Conservation (phyloP, 2,329 filamentous ascomycete genomes). For the Dissoconium aciculare region DNA sequence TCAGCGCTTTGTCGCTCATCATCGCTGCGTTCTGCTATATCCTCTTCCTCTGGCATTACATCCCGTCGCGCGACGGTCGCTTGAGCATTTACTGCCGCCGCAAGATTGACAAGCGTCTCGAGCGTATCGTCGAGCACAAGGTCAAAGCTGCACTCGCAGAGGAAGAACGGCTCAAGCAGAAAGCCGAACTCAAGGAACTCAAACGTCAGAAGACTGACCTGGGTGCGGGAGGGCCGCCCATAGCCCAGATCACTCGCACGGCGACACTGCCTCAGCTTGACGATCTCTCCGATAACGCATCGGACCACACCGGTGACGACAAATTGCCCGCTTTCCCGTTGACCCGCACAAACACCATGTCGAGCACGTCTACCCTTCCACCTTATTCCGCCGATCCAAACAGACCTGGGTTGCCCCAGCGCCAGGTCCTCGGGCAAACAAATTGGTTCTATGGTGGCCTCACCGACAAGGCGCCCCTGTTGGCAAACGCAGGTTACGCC, state of each 20-base stretch:
- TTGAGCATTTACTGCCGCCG: conserved; percentile 76
- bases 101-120: conserved; percentile 76
- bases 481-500: conserved; percentile 40
- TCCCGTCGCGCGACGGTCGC: conserved; percentile 65
- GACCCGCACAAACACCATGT: conserved; percentile 21
- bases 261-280: conserved; percentile 54
- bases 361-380: conserved; percentile 29
- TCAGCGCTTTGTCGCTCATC: conserved; percentile 61
- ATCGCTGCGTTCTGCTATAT: conserved; percentile 65
- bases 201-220: conserved; percentile 24
- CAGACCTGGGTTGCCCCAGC: conserved; percentile 24
- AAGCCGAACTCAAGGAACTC: conserved; percentile 41
- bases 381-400: conserved; percentile 37
- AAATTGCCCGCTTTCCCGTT: conserved; percentile 25
- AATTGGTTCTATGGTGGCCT: conserved; percentile 34
- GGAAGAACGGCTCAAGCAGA: conserved; percentile 42
- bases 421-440: conserved; percentile 34
- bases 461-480: conserved; percentile 48
- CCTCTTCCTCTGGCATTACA: conserved; percentile 83
- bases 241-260: conserved; percentile 26
- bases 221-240: conserved; percentile 6
- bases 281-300: conserved; percentile 39
- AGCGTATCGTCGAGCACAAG: conserved; percentile 69
- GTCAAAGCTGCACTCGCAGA: conserved; percentile 79
- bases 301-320: conserved; percentile 38